Evolutionary conservation across 768 basidiomycete species (phyloP).

Genomic region (Gloeophyllum trabeum): DNA sequence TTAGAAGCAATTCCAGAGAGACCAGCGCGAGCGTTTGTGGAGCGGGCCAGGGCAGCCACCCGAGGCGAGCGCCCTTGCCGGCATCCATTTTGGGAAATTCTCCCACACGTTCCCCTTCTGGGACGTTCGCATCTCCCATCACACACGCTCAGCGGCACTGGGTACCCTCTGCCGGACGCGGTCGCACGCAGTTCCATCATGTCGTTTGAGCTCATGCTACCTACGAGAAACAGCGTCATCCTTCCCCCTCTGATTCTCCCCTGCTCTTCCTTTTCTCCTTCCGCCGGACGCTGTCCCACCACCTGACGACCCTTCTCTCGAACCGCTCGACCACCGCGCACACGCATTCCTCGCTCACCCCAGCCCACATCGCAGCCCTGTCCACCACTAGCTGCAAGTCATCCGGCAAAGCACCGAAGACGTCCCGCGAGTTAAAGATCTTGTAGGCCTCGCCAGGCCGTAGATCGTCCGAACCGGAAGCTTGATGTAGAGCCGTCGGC

Average conservation of each 20-base stretch:
- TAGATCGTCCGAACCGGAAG: conserved; percentile 8
- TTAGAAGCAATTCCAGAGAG: too few species aligned
- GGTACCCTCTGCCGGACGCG: too few species aligned
- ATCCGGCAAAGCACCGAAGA: conserved; percentile 41
- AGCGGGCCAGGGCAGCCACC: background rate
- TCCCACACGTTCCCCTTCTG: too few species aligned
- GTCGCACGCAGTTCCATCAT: too few species aligned
- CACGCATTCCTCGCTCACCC: conserved; percentile 42
- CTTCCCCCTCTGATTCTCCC: conserved; percentile 4
- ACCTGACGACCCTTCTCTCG: conserved; percentile 49
- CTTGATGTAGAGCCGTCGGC: too few species aligned
- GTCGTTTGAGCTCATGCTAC: too few species aligned
- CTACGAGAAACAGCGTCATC: background rate
- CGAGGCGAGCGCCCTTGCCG: too few species aligned
- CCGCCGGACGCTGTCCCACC: conserved; percentile 24
- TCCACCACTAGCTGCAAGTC: conserved; percentile 40
- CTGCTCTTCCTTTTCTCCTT: conserved; percentile 12
- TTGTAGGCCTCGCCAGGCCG: conserved; percentile 51
- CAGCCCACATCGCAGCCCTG: conserved; percentile 41
- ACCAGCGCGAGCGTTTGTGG: too few species aligned
- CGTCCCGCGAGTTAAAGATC: conserved; percentile 60
- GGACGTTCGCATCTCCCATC: too few species aligned
- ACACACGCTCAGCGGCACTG: too few species aligned
- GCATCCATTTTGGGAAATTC: too few species aligned
- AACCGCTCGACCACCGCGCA: conserved; percentile 46